Percentiles rank a stretch among this genome's conserved stretches.
Evolutionary conservation across 164 flowering plant genomes (phyloP).

Genomic region (Vitis rupestris): DNA sequence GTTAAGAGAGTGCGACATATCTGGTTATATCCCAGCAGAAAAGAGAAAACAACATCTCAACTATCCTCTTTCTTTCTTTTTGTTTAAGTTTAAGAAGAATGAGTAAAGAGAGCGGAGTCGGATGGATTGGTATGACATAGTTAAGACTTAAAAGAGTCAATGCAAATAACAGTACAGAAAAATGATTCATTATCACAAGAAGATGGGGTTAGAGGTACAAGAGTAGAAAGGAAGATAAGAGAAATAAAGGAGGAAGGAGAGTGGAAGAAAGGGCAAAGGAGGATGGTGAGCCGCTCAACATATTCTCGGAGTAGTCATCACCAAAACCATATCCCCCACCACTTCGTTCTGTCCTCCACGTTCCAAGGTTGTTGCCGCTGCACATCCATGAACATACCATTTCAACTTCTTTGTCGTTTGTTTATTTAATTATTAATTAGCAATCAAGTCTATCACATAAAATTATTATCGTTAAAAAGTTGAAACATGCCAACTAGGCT

Average conservation of each 20-base stretch:
- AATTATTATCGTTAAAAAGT: too few relatives aligned
- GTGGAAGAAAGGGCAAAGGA: background rate
- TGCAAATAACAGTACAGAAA: background rate
- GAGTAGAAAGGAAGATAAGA: conserved; percentile 3
- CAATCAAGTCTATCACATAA: too few relatives aligned
- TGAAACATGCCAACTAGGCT: too few relatives aligned
- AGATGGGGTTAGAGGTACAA: background rate
- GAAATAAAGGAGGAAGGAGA: background rate
- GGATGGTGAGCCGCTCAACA: conserved; percentile 8
- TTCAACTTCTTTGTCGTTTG: too few relatives aligned
- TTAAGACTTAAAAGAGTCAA: too few relatives aligned
- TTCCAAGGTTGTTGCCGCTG: conserved; percentile 52
- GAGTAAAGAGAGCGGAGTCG: background rate
- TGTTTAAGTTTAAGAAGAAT: too few relatives aligned
- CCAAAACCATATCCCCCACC: conserved; percentile 11
- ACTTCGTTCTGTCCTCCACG: conserved; percentile 34
- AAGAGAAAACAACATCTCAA: too few relatives aligned
- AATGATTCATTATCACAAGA: background rate
- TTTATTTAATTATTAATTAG: too few relatives aligned
- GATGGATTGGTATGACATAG: too few relatives aligned
- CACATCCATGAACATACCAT: background rate
- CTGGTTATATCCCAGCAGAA: too few relatives aligned
- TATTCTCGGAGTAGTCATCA: conserved; percentile 27
- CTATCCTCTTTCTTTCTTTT: too few relatives aligned
- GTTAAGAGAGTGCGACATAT: too few relatives aligned